These are phyloP conservation scores for Botrytis squamosa DNA, from an alignment of 2,329 filamentous ascomycete genomes.

Conservation along the genomic window DNA sequence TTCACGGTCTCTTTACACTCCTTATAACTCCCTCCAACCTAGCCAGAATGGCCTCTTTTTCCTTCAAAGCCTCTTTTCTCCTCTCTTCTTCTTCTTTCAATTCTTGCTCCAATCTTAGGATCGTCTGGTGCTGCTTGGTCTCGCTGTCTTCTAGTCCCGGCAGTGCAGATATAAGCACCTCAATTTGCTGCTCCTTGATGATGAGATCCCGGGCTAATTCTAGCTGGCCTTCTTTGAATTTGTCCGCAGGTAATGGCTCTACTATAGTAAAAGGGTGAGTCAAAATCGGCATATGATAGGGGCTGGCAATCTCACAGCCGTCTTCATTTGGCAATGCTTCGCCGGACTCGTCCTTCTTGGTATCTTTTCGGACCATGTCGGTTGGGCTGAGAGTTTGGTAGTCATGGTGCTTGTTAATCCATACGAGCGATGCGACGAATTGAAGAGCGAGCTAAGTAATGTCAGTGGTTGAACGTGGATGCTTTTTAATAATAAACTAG, in stretches of 20 bases:
- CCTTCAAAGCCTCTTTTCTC: slow-evolving; percentile 60
- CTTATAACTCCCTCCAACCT: slow-evolving; percentile 62
- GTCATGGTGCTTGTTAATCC: slow-evolving; percentile 67
- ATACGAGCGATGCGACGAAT: slow-evolving; percentile 66
- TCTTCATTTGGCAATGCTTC: slow-evolving; percentile 22
- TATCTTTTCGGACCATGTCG: slow-evolving; percentile 59
- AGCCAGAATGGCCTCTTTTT: slow-evolving; percentile 60
- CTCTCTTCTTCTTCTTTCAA: slow-evolving; percentile 62
- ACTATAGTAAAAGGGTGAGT: slow-evolving; percentile 44
- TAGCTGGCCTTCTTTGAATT: slow-evolving; percentile 65
- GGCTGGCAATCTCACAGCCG: slow-evolving; percentile 4
- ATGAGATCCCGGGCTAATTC: slow-evolving; percentile 77
- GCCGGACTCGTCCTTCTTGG: slow-evolving; percentile 39
- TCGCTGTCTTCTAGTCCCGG: slow-evolving; percentile 79
- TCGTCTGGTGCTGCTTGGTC: slow-evolving; percentile 68
- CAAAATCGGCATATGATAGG: not conserved
- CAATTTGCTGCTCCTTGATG: slow-evolving; percentile 79
- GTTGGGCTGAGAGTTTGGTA: slow-evolving; percentile 57
- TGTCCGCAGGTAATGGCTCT: slow-evolving; percentile 59
- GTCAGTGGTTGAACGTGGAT: slow-evolving; percentile 21
- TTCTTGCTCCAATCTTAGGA: slow-evolving; percentile 64
- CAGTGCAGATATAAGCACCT: slow-evolving; percentile 69
- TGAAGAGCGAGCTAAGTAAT: slow-evolving; percentile 60
- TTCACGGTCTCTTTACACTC: slow-evolving; percentile 57
- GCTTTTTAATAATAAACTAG: slow-evolving; percentile 29